Evolutionary conservation across 306 rosid species (phyloP).

Genomic region (Ceratonia siliqua): DNA sequence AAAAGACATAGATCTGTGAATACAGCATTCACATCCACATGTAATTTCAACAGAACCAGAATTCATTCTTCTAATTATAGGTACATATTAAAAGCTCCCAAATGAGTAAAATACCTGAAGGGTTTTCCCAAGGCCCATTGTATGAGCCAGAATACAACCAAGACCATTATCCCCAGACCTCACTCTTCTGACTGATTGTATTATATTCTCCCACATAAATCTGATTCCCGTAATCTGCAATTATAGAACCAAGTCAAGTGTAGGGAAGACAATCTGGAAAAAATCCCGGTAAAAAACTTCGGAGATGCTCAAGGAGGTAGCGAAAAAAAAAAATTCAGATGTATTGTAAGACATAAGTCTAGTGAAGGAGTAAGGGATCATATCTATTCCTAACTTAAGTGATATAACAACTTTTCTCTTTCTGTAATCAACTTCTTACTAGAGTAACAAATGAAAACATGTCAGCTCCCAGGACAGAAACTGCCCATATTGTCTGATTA

Average conservation of each 20-base stretch:
- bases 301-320: not conserved
- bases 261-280: not conserved
- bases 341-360: not conserved
- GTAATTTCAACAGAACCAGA: slow-evolving; percentile 11
- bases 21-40: not conserved
- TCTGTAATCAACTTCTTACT: not conserved
- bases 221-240: slow-evolving; percentile 84
- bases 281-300: not conserved
- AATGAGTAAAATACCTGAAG: slow-evolving; percentile 68
- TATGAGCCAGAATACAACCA: slow-evolving; percentile 98
- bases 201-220: slow-evolving; percentile 98
- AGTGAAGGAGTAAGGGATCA: not conserved
- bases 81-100: slow-evolving; percentile 20
- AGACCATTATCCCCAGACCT: slow-evolving; percentile 95
- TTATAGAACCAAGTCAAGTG: slow-evolving; percentile 20
- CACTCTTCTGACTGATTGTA: slow-evolving; percentile 87
- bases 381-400: not conserved
- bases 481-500: slow-evolving; percentile 1
- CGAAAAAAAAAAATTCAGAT: not conserved
- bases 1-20: not conserved
- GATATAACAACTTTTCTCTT: not conserved
- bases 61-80: not conserved
- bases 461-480: slow-evolving; percentile 12
- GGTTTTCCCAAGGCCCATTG: slow-evolving; percentile 99
- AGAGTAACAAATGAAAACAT: not conserved